Evolutionary conservation across 768 basidiomycete genomes (phyloP), one percentile per base, ranked within the genome.

Genomic region (Boletus sp.): DNA sequence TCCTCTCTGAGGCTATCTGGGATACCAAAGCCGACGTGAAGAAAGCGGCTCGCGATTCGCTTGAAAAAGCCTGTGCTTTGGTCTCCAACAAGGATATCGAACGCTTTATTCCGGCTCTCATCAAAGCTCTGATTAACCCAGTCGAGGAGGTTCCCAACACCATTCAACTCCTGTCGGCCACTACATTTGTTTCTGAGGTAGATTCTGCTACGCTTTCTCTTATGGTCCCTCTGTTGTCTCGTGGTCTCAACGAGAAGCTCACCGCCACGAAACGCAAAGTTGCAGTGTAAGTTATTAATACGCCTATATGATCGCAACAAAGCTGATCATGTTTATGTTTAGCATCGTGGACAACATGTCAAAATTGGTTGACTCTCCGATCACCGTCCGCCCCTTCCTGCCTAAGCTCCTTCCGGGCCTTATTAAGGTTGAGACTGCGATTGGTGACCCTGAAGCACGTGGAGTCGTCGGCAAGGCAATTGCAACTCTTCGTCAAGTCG

Each of bases 141-240:
- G 93, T 97, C 61, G 96, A 99, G 80, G 97, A 99, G 85, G 95
- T 98, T 54, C 90, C 95, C 66, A 88, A 85, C 66, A 97, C 94
- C 68, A 91, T 98, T 67, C 82, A 82, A 59, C 89, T 96, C 77
- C 93, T 97, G 75, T 93, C 95, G 75, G 85, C 95, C 54, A 98
- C 95, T 75, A 98, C 95, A 74, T 98, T 97, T 87, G 95, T 98
- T 91, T 92, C 95, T 49, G 95, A 98, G 81, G 95, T 98, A 75
- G 95, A 97, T 67, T 93, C 94, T 47, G 83, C 94, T 53, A 97
- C 95, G 62, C 88, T 98, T 62, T 97, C 95, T 64, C 85, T 98
- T 63, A 97, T 98, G 93, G 95, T 95, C 56, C 95, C 95, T 68
- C 86, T 98, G 19, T 79, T 98, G 51, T 83, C 92, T 56, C 91